These are phyloP conservation scores for Aspergillus persii DNA, from an alignment of 2,329 filamentous ascomycete species.

Conservation along the genomic window DNA sequence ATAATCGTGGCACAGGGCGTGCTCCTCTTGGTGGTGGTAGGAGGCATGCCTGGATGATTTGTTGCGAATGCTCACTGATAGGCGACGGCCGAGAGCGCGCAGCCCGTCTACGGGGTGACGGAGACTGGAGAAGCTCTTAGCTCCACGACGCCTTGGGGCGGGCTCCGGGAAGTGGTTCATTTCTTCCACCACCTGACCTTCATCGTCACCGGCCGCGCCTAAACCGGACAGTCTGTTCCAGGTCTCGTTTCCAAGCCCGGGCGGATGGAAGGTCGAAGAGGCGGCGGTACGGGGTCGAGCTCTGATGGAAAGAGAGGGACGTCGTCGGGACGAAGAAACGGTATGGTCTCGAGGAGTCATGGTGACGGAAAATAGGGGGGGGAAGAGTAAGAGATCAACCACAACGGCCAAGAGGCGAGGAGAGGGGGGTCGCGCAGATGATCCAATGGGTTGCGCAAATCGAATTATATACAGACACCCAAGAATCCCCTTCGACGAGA, in stretches of 20 bases:
- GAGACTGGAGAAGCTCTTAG: constrained; percentile 44
- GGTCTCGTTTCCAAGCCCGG: constrained; percentile 20
- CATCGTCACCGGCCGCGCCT: constrained; percentile 22
- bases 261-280: constrained; percentile 21
- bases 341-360: constrained; percentile 34
- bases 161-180: constrained; percentile 32
- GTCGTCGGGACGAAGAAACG: constrained; percentile 30
- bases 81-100: constrained; percentile 40
- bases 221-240: constrained; percentile 24
- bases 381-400: neutral
- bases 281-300: constrained; percentile 38
- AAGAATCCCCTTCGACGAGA: constrained; percentile 5
- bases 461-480: constrained; percentile 9
- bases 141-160: constrained; percentile 30
- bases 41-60: constrained; percentile 34
- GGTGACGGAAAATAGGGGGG: constrained; percentile 11
- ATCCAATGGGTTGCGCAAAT: constrained; percentile 4
- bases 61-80: constrained; percentile 40
- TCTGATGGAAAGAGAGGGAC: constrained; percentile 39
- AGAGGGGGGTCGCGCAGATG: neutral
- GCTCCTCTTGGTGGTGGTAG: constrained; percentile 17
- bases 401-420: neutral
- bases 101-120: constrained; percentile 43
- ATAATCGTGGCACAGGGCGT: constrained; percentile 2
- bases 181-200: constrained; percentile 31